Evolutionary conservation across 2,329 filamentous ascomycete species (phyloP), one percentile per base, ranked within the genome.

Genomic region (Penicillium sp.): DNA sequence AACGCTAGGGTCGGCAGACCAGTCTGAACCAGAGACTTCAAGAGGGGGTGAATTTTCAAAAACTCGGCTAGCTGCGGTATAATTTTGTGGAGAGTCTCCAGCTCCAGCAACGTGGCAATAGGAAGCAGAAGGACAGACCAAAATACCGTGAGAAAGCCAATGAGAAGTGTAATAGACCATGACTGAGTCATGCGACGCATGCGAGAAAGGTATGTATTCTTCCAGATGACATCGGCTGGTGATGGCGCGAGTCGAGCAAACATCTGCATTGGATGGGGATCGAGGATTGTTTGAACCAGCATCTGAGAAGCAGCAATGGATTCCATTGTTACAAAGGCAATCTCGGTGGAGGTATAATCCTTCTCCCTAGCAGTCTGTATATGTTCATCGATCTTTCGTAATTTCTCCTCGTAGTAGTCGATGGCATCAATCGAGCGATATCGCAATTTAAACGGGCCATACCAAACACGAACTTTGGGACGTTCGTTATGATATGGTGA

Each of bases 311-410:
- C 88, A 13, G 92, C 90, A 46, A 96, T 94, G 3, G 91, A 94
- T 76, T 97, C 91, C 91, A 99, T 95, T 0, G 94, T 97, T 34
- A 99, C 90, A 72, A 99, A 97, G 1, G 95, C 95, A 56, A 95
- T 83, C 45, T 93, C 88, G 1, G 87, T 92, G 0, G 94, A 81
- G 5, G 82, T 77, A 65, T 92, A 97, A 3, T 89, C 83, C 71
- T 90, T 90, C 66, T 86, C 85, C 24, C 94, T 85, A 10, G 91
- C 85, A 7, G 75, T 75, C 7, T 76, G 73, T 47, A 99, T 91
- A 61, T 87, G 82, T 45, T 90, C 88, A 62, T 99, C 93, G 2
- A 95, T 73, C 14, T 83, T 81, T 23, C 89, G 87, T 31, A 99
- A 82, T 69, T 89, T 88, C 71, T 96, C 91, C 65, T 95, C 89